Percentiles rank a stretch among this genome's conserved stretches.
Conservation (phyloP, 2,329 filamentous ascomycete species). For the Parascedosporium putredinis region DNA sequence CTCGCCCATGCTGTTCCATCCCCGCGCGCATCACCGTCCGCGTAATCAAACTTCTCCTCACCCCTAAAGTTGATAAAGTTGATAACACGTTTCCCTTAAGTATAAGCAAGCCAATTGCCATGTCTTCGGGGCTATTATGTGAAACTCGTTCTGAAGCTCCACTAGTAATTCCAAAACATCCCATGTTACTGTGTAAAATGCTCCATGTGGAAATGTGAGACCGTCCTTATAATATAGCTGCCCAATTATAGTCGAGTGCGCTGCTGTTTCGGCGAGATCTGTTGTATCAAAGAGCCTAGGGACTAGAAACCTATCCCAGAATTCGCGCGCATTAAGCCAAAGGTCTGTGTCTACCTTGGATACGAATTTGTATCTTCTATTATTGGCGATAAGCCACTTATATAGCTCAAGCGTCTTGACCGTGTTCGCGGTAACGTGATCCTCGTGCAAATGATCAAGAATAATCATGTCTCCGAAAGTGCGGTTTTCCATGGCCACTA, state of each 20-base stretch:
- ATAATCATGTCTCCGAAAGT: conserved; percentile 24
- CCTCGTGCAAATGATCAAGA: conserved; percentile 21
- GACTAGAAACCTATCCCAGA: conserved; percentile 20
- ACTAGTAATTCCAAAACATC: conserved; percentile 20
- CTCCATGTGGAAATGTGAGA: conserved; percentile 20
- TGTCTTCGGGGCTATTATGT: conserved; percentile 21
- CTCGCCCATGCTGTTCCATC: conserved; percentile 21
- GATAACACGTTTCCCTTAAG: conserved; percentile 15
- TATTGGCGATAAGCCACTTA: conserved; percentile 18
- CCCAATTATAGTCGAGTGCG: conserved; percentile 19
- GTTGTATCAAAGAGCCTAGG: conserved; percentile 15
- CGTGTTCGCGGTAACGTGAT: conserved; percentile 21
- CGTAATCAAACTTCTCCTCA: conserved; percentile 21
- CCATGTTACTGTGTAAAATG: conserved; percentile 24
- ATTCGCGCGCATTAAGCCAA: conserved; percentile 21
- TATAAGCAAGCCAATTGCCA: conserved; percentile 19
- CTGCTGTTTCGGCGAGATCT: conserved; percentile 9
- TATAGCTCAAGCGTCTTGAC: conserved; percentile 24
- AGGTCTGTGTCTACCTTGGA: conserved; percentile 23
- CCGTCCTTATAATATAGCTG: conserved; percentile 19
- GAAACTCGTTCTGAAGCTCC: conserved; percentile 16
- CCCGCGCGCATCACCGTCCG: conserved; percentile 17
- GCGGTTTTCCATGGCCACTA: conserved; percentile 19
- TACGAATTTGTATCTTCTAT: conserved; percentile 19
- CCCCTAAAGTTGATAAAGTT: conserved; percentile 20